phyloP scores from a whole-genome alignment of 202 grass and related monocot species.

The Sporobolus alterniflorus region DNA sequence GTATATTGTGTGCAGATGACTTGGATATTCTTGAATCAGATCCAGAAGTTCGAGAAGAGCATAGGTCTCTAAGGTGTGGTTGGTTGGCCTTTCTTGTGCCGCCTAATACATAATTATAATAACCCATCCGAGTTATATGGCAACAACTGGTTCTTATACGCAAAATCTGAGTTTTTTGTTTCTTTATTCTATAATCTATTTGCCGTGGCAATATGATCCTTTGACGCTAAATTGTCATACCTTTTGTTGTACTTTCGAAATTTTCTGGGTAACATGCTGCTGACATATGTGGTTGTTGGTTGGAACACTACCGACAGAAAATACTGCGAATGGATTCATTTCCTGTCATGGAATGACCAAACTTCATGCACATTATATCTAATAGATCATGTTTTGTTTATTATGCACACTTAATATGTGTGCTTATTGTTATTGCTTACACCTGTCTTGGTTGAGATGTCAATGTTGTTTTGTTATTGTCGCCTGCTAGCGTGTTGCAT shows the following conservation, averaged over 20 bases:
- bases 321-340: neutral
- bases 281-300: slow-evolving; percentile 18
- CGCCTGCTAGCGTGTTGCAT: neutral
- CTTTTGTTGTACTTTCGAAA: slow-evolving; percentile 2
- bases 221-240: slow-evolving; percentile 14
- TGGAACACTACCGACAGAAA: slow-evolving; percentile 8
- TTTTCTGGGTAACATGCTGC: neutral
- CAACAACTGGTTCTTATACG: slow-evolving; percentile 31
- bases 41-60: slow-evolving; percentile 68
- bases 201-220: neutral
- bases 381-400: neutral
- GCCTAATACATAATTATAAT: slow-evolving; percentile 14
- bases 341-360: neutral
- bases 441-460: neutral
- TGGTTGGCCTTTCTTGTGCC: neutral
- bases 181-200: slow-evolving; percentile 24
- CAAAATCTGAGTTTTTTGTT: slow-evolving; percentile 20
- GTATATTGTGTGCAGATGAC: slow-evolving; percentile 62
- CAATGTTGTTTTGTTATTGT: neutral
- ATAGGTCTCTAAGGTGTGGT: slow-evolving; percentile 46
- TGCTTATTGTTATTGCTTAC: slow-evolving; percentile 11
- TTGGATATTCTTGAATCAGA: slow-evolving; percentile 87
- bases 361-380: neutral
- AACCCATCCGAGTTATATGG: slow-evolving; percentile 1
- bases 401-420: neutral